A percentile compares a stretch with the other conserved stretches of the same genome.
These are phyloP conservation scores for Hypoxylon sp. DNA, from an alignment of 2,329 filamentous ascomycete species.

Conservation along the genomic window DNA sequence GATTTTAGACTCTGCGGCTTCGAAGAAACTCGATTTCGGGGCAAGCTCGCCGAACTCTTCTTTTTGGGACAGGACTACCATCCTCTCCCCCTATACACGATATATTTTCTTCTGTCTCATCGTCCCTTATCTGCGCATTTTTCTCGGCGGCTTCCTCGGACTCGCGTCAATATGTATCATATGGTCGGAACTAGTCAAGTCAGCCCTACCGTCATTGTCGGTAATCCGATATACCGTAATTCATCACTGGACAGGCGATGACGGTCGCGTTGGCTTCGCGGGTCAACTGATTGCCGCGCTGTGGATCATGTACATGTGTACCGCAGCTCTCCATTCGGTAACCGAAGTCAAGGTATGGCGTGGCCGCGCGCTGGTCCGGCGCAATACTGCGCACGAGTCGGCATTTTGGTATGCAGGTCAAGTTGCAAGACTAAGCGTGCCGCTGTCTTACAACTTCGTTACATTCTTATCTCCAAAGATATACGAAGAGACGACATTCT, in stretches of 20 bases:
- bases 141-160: conserved; percentile 71
- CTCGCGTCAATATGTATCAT: conserved; percentile 83
- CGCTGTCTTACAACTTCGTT: conserved; percentile 94
- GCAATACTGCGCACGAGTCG: conserved; percentile 91
- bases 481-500: conserved; percentile 83
- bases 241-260: conserved; percentile 76
- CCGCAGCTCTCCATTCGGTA: conserved; percentile 85
- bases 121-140: conserved; percentile 72
- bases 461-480: conserved; percentile 81
- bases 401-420: conserved; percentile 97
- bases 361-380: conserved; percentile 85
- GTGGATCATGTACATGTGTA: conserved; percentile 97
- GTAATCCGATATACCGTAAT: conserved; percentile 72
- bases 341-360: conserved; percentile 98
- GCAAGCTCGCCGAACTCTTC: conserved; percentile 63
- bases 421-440: conserved; percentile 90
- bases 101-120: conserved; percentile 79
- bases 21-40: conserved; percentile 81
- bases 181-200: conserved; percentile 93
- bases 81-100: conserved; percentile 82
- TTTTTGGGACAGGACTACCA: conserved; percentile 60
- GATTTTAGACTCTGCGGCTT: conserved; percentile 83
- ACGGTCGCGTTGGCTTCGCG: conserved; percentile 81
- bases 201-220: conserved; percentile 78
- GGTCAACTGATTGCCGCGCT: conserved; percentile 83